A percentile compares a stretch with the other conserved stretches of the same genome.
phyloP scores from a whole-genome alignment of 495 filamentous ascomycete genomes.

The Lentithecium fluviatile region DNA sequence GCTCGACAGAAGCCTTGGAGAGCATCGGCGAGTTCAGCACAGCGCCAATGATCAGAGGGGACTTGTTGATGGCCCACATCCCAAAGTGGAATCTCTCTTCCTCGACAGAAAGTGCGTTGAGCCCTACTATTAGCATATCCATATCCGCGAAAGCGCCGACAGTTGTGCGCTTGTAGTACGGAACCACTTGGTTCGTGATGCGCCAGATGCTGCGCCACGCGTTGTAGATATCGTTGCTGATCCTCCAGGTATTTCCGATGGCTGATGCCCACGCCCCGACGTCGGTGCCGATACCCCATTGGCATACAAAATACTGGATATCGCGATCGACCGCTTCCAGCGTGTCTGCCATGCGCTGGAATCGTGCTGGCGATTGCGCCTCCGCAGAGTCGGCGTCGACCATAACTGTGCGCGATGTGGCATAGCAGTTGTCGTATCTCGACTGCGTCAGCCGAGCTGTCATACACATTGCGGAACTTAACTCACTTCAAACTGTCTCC shows the following conservation, averaged over 20 bases:
- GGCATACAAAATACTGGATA: conserved; percentile 23
- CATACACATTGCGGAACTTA: conserved; percentile 27
- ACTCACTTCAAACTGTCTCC: conserved; percentile 40
- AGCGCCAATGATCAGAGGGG: conserved; percentile 23
- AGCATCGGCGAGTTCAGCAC: not conserved
- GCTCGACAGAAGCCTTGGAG: not conserved
- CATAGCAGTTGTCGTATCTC: conserved; percentile 17
- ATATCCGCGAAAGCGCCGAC: conserved; percentile 21
- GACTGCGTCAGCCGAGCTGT: not conserved
- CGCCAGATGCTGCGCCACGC: conserved; percentile 21
- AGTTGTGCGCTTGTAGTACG: conserved; percentile 7
- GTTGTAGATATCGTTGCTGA: conserved; percentile 30
- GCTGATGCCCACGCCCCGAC: conserved; percentile 10
- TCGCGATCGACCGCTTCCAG: conserved; percentile 13
- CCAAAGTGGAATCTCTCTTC: conserved; percentile 24
- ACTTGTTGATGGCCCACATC: conserved; percentile 35
- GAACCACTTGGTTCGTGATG: conserved; percentile 22
- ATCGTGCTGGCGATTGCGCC: conserved; percentile 16
- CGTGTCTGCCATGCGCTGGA: conserved; percentile 18
- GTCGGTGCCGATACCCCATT: conserved; percentile 31
- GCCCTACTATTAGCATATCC: conserved; percentile 25
- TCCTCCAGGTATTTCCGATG: conserved; percentile 25
- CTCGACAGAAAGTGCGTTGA: conserved; percentile 9
- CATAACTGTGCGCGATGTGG: conserved; percentile 14
- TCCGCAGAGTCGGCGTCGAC: conserved; percentile 13